phyloP scores from a whole-genome alignment of 2,329 filamentous ascomycete genomes.

The Aspergillus sp. region DNA sequence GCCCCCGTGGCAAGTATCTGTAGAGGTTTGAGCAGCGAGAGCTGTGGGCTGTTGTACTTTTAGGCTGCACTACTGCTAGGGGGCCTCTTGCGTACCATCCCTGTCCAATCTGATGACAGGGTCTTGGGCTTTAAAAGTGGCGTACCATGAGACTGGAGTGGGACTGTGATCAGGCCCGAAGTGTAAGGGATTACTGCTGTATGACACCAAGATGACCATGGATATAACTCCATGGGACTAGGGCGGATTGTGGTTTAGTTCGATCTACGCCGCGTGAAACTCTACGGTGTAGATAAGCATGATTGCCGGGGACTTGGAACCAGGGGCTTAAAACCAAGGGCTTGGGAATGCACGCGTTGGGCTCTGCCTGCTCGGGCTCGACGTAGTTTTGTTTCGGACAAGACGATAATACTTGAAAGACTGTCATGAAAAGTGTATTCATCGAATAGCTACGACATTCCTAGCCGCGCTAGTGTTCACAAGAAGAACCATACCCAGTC shows the following conservation, averaged over 20 bases:
- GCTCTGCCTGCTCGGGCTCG: background rate
- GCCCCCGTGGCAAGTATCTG: background rate
- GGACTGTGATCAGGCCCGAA: background rate
- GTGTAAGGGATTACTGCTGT: background rate
- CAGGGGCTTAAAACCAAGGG: background rate
- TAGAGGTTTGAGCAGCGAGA: background rate
- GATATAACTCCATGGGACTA: background rate
- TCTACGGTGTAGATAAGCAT: background rate
- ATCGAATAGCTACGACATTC: slow-evolving; percentile 31
- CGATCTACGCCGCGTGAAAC: background rate
- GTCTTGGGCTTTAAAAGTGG: background rate
- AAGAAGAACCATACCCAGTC: slow-evolving; percentile 37
- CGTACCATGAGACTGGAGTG: background rate
- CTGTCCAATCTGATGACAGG: background rate
- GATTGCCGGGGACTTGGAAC: background rate
- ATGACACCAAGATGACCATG: background rate
- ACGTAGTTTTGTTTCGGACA: background rate
- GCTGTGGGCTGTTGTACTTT: no score
- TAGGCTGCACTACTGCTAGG: no score
- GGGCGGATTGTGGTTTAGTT: background rate
- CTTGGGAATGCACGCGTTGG: background rate
- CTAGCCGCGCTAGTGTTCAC: slow-evolving; percentile 31
- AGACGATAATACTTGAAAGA: background rate
- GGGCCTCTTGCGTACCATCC: background rate
- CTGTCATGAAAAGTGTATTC: slow-evolving; percentile 33